These are phyloP conservation scores for Malus hybrid DNA, from an alignment of 331 rosid genomes.

Conservation along the genomic window DNA sequence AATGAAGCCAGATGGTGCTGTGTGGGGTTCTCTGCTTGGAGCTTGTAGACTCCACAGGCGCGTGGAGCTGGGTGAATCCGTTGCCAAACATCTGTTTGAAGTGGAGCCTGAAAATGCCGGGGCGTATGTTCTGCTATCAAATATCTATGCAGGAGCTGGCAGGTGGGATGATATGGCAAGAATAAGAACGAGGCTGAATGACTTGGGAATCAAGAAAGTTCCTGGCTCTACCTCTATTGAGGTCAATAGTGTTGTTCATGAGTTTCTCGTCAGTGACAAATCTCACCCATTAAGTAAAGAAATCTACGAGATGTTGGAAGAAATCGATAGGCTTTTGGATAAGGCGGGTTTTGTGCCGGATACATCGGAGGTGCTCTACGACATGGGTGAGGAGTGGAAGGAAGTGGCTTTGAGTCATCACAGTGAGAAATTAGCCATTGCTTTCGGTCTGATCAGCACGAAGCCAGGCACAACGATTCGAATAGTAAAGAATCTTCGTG, in stretches of 20 bases:
- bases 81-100: slow-evolving; percentile 52
- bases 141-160: slow-evolving; percentile 67
- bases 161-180: slow-evolving; percentile 83
- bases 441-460: slow-evolving; percentile 71
- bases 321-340: slow-evolving; percentile 54
- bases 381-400: slow-evolving; percentile 70
- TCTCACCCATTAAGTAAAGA: slow-evolving; percentile 46
- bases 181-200: slow-evolving; percentile 63
- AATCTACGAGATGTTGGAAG: slow-evolving; percentile 55
- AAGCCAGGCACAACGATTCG: slow-evolving; percentile 57
- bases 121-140: slow-evolving; percentile 63
- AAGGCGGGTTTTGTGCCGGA: slow-evolving; percentile 52
- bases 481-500: slow-evolving; percentile 75
- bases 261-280: slow-evolving; percentile 74
- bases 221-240: slow-evolving; percentile 79
- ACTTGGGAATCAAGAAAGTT: slow-evolving; percentile 72
- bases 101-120: slow-evolving; percentile 68
- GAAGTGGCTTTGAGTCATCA: slow-evolving; percentile 71
- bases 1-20: slow-evolving; percentile 77
- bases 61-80: slow-evolving; percentile 56
- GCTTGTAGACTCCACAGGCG: slow-evolving; percentile 57
- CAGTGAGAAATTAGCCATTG: slow-evolving; percentile 70
- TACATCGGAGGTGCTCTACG: slow-evolving; percentile 75
- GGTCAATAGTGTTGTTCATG: slow-evolving; percentile 69
- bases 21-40: slow-evolving; percentile 84